phyloP scores from a whole-genome alignment of 352 stramenopile genomes.

The Pythium scleroteichum region DNA sequence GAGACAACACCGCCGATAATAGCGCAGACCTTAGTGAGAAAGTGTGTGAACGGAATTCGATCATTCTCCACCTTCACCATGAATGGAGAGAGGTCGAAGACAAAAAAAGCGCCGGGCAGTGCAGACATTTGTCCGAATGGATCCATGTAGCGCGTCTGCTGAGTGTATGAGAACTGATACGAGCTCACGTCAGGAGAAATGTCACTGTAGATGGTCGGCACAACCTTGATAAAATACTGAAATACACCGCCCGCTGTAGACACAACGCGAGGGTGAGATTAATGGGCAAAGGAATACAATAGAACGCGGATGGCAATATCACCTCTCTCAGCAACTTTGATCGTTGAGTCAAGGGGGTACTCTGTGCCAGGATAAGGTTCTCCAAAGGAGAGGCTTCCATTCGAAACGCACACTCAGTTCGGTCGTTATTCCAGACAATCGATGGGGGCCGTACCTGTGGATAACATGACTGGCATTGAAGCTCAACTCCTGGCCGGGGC shows the following conservation, averaged over 20 bases:
- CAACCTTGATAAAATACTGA: constrained; percentile 90
- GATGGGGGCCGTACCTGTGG: constrained; percentile 40
- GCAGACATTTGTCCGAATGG: constrained; percentile 64
- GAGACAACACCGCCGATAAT: constrained; percentile 84
- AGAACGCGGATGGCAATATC: constrained; percentile 2
- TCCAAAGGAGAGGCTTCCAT: constrained; percentile 70
- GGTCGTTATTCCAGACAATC: too few species aligned
- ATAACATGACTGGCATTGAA: constrained; percentile 85
- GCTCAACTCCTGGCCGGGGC: constrained; percentile 68
- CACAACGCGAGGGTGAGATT: constrained; percentile 5
- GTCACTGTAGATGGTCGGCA: constrained; percentile 85
- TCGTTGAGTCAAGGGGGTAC: constrained; percentile 55
- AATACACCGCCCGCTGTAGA: constrained; percentile 67
- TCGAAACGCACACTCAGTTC: background rate
- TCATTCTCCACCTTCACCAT: constrained; percentile 87
- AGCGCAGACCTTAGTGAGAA: constrained; percentile 83
- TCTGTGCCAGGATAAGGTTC: constrained; percentile 41
- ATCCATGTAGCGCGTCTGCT: constrained; percentile 77
- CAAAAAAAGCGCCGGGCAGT: constrained; percentile 81
- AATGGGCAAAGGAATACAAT: background rate
- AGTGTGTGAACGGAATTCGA: constrained; percentile 78
- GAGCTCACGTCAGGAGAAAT: constrained; percentile 62
- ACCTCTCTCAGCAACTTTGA: constrained; percentile 52
- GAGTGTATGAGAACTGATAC: constrained; percentile 88
- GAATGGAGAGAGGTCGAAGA: constrained; percentile 85